phyloP scores from a whole-genome alignment of 2,329 filamentous ascomycete genomes.

The Pseudonectria foliicola region DNA sequence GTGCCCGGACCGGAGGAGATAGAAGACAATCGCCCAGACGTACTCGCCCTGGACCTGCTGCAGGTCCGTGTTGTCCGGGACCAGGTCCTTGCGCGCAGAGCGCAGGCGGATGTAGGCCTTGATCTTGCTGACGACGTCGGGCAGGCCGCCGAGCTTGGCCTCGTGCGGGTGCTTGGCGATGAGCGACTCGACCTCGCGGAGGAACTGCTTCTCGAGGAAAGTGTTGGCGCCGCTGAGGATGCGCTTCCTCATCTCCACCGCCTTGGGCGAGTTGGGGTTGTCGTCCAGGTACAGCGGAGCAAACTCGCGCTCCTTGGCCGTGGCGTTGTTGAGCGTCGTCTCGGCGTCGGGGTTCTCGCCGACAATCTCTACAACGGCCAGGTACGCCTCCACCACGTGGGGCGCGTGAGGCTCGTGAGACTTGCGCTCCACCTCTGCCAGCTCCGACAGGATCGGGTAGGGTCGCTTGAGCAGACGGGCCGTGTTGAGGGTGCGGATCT shows the following conservation, averaged over 20 bases:
- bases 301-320: constrained; percentile 69
- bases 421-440: constrained; percentile 65
- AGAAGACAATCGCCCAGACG: constrained; percentile 92
- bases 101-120: constrained; percentile 85
- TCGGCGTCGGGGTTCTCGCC: constrained; percentile 60
- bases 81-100: constrained; percentile 73
- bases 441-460: constrained; percentile 69
- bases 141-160: constrained; percentile 81
- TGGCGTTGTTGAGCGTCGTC: constrained; percentile 52
- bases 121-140: constrained; percentile 82
- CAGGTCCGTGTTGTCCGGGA: constrained; percentile 71
- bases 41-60: constrained; percentile 76
- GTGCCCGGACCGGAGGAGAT: constrained; percentile 78
- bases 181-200: constrained; percentile 65
- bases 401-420: constrained; percentile 64
- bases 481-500: constrained; percentile 71
- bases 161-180: constrained; percentile 81
- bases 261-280: constrained; percentile 54
- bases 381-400: constrained; percentile 75
- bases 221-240: constrained; percentile 73
- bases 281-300: constrained; percentile 71
- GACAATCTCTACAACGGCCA: constrained; percentile 71
- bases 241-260: constrained; percentile 64
- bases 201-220: constrained; percentile 77
- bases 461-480: constrained; percentile 58